Percentiles rank a stretch among this genome's conserved stretches.
Conservation (phyloP, 352 stramenopile species). For the Phytophthora quininea region DNA sequence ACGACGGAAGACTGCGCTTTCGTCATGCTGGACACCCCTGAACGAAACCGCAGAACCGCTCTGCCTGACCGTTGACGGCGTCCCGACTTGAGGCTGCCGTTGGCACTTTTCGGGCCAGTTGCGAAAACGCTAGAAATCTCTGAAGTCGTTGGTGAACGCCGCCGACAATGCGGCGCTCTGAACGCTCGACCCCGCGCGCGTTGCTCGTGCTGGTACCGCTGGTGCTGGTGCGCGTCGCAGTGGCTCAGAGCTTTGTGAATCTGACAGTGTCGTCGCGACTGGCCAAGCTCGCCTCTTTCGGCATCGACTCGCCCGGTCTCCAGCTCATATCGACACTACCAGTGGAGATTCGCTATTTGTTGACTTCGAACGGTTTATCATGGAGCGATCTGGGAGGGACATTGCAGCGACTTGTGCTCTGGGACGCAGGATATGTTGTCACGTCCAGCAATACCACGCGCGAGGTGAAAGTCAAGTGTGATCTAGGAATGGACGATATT, state of each 20-base stretch:
- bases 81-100: neutral
- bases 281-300: conserved; percentile 23
- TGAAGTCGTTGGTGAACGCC: conserved; percentile 6
- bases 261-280: conserved; percentile 39
- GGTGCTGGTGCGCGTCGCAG: neutral
- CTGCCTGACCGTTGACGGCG: neutral
- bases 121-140: conserved; percentile 18
- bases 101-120: conserved; percentile 26
- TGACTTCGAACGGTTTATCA: conserved; percentile 24
- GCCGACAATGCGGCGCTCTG: conserved; percentile 16
- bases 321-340: conserved; percentile 31
- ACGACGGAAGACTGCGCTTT: too few species aligned
- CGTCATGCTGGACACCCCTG: neutral
- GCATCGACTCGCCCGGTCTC: conserved; percentile 39
- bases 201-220: conserved; percentile 13
- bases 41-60: conserved; percentile 14
- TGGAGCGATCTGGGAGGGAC: conserved; percentile 51
- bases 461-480: conserved; percentile 37
- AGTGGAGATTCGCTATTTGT: conserved; percentile 35
- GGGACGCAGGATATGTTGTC: conserved; percentile 52
- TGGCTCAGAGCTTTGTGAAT: conserved; percentile 21
- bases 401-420: conserved; percentile 63
- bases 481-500: conserved; percentile 52
- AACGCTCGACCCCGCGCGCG: neutral
- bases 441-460: conserved; percentile 33